Base-by-base conservation (phyloP, 176 grass and related monocot genomes). In the Paspalum notatum region DNA sequence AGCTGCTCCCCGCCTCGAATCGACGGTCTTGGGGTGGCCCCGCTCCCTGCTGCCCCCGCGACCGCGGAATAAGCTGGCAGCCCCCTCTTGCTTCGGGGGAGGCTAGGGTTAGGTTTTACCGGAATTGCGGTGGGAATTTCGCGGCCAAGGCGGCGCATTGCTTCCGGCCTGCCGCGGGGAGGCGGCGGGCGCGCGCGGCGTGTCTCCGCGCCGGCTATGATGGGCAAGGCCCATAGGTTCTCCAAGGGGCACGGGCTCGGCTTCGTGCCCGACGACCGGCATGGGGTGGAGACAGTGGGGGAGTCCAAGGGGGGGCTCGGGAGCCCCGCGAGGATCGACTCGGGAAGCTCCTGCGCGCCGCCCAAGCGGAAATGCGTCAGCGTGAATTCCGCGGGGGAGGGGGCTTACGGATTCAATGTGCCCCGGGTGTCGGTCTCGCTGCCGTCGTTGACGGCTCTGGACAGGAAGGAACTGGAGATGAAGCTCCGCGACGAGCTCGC, bases 201-300 rank as follows among this genome's bases (percentile, higher is more conserved):
- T 39, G 42, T 25, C 37, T 14, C 65, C 18, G 38, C 22, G 4
- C 74, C 61, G 73, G 62, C 66, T 80, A 89, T 92, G 90, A 95
- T 99, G 93, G 97, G 97, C 68, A 99, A 96, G 86, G 82, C 97
- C 52, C 93, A 95, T 39, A 95, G 84, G 84, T 91, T 99, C 85
- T 88, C 90, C 4, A 99, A 99, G 75, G 86, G 86, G 9, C 92
- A 91, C 79, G 83, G 90, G n/a, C 83, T 88, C 0, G 93, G 90
- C 43, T 99, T 95, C 55, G 84, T 90, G 76, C 90, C 92, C 1
- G 97, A 99, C 63, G 95, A 93, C 67, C 78, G 91, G 41, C 82
- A 99, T 24, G 90, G 69, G 40, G 89, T 88, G 73, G 97, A 99
- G 65, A 91, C 88, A 2, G 69, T 91, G 3, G 93, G 87, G 20